Percentiles rank a stretch among this genome's conserved stretches.
Conservation (phyloP, 73 alveolate species). For the Tetrahymena borealis region DNA sequence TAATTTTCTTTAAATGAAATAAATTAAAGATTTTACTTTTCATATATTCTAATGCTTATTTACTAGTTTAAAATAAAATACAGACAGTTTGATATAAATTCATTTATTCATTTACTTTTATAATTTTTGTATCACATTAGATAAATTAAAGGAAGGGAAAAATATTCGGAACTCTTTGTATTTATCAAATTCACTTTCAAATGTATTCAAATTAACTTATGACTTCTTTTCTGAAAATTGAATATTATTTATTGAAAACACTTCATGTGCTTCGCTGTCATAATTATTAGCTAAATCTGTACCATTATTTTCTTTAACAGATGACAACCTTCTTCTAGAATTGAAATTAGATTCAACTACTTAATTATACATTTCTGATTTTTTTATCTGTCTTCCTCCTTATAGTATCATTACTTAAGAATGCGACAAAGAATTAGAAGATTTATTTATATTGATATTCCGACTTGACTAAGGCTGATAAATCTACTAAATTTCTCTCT, state of each 20-base stretch:
- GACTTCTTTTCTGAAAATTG: too few relatives aligned
- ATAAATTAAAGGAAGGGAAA: not conserved
- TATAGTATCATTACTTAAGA: not conserved
- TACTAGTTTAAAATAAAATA: too few relatives aligned
- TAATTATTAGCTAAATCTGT: too few relatives aligned
- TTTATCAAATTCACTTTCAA: not conserved
- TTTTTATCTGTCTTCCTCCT: not conserved
- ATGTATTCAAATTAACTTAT: not conserved
- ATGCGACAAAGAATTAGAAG: not conserved
- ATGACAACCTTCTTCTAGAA: not conserved
- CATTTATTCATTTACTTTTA: not conserved
- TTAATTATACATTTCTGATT: not conserved
- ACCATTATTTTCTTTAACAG: not conserved
- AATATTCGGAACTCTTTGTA: not conserved
- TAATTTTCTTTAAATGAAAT: too few relatives aligned
- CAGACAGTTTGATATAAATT: not conserved
- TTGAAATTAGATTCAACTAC: not conserved
- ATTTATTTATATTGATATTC: not conserved
- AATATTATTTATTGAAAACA: not conserved
- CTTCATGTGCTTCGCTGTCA: too few relatives aligned
- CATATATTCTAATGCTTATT: too few relatives aligned
- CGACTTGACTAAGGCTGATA: not conserved
- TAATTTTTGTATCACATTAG: not conserved
- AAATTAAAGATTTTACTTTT: too few relatives aligned
- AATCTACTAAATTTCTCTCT: not conserved